phyloP scores from a whole-genome alignment of 1,139 yeast genomes.

The Nakaseomyces sp. region DNA sequence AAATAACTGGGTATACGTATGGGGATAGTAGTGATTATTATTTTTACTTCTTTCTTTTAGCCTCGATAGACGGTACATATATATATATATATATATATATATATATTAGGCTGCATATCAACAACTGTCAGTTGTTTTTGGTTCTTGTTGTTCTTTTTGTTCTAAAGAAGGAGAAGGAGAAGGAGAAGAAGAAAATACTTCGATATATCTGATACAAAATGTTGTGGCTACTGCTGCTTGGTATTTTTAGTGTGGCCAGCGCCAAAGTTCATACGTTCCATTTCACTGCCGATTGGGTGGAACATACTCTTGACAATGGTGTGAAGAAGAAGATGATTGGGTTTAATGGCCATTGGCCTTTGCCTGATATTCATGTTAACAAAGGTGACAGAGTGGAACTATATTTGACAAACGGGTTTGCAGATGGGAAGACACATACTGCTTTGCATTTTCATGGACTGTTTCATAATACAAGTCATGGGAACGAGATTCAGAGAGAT shows the following conservation, averaged over 20 bases:
- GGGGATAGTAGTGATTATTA: too few species aligned
- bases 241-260: not conserved
- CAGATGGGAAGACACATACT: slow-evolving; percentile 35
- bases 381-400: slow-evolving; percentile 54
- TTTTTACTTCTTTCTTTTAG: too few species aligned
- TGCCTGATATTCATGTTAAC: slow-evolving; percentile 57
- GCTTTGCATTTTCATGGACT: slow-evolving; percentile 73
- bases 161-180: too few species aligned
- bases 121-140: too few species aligned
- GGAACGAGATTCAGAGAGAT: slow-evolving; percentile 50
- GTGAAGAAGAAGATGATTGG: slow-evolving; percentile 47
- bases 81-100: too few species aligned
- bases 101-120: too few species aligned
- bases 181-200: too few species aligned
- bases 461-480: slow-evolving; percentile 44
- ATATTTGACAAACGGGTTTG: slow-evolving; percentile 50
- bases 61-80: too few species aligned
- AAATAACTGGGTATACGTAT: too few species aligned
- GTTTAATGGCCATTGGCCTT: slow-evolving; percentile 64
- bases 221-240: not conserved
- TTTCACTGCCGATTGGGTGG: slow-evolving; percentile 45
- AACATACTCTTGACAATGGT: slow-evolving; percentile 53
- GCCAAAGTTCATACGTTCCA: slow-evolving; percentile 41
- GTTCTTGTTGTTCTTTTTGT: too few species aligned
- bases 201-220: not conserved